Evolutionary conservation across 2,329 filamentous ascomycete species (phyloP).

Genomic region (Aspergillus tubingensis): DNA sequence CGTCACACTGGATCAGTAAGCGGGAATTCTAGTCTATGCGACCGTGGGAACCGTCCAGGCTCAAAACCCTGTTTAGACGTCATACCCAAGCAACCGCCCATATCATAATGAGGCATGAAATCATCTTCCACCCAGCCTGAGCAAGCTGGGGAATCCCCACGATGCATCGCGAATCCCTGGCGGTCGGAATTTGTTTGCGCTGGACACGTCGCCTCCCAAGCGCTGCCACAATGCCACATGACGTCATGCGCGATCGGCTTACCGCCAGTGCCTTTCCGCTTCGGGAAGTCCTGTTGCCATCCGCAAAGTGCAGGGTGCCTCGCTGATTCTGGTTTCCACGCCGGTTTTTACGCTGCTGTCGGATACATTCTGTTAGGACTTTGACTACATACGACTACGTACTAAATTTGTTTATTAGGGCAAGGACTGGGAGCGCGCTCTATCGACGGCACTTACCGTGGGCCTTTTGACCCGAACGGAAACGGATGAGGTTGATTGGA

Average conservation of each 20-base stretch:
- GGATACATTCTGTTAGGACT: too few species aligned
- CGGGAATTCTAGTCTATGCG: not conserved
- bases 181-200: not conserved
- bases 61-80: not conserved
- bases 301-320: not conserved
- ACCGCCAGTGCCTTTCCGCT: not conserved
- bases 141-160: not conserved
- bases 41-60: not conserved
- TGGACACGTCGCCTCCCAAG: not conserved
- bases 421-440: too few species aligned
- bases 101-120: not conserved
- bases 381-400: too few species aligned
- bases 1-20: not conserved
- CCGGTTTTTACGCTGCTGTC: too few species aligned
- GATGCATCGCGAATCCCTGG: not conserved
- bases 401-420: too few species aligned
- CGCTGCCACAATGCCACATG: not conserved
- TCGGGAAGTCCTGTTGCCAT: not conserved
- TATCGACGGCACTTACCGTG: too few species aligned
- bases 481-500: too few species aligned
- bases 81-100: not conserved
- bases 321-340: too few species aligned
- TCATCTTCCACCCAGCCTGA: not conserved
- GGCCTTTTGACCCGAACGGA: too few species aligned
- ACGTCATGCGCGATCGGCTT: not conserved